These are phyloP conservation scores for Lathyrus sativus DNA, from an alignment of 306 rosid genomes.

Conservation along the genomic window DNA sequence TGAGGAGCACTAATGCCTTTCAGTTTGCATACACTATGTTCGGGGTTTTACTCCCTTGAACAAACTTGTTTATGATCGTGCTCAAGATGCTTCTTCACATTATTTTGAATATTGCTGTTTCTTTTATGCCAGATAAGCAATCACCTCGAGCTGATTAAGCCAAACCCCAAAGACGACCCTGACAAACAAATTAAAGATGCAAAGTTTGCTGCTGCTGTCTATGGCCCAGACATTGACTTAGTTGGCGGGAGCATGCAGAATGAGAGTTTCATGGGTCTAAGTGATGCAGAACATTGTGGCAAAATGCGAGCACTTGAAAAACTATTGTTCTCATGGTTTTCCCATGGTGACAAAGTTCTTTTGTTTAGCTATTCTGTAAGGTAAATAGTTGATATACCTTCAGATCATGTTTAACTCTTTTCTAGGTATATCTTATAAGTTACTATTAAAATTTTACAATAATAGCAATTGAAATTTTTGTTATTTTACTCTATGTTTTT, in stretches of 20 bases:
- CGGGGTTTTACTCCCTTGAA: slow-evolving; percentile 20
- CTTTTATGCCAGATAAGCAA: slow-evolving; percentile 71
- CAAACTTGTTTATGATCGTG: slow-evolving; percentile 7
- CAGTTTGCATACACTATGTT: slow-evolving; percentile 13
- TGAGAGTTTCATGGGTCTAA: slow-evolving; percentile 89
- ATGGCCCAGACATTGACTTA: slow-evolving; percentile 81
- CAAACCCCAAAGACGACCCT: slow-evolving; percentile 79
- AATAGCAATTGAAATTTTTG: too few relatives aligned
- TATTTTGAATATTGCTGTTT: slow-evolving; percentile 28
- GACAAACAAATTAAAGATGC: slow-evolving; percentile 87
- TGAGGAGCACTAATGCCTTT: slow-evolving; percentile 20
- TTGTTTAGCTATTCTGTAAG: slow-evolving; percentile 94
- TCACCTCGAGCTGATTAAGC: slow-evolving; percentile 92
- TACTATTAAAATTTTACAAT: too few relatives aligned
- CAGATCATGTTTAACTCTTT: slow-evolving; percentile 21
- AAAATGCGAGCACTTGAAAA: slow-evolving; percentile 92
- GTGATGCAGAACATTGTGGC: slow-evolving; percentile 88
- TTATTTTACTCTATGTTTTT: too few relatives aligned
- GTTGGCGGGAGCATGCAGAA: slow-evolving; percentile 78
- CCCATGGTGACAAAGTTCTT: slow-evolving; percentile 88
- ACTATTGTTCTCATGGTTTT: slow-evolving; percentile 71
- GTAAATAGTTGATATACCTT: slow-evolving; percentile 56
- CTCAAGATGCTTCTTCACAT: slow-evolving; percentile 22
- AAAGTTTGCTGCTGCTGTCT: slow-evolving; percentile 80
- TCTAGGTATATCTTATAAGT: background rate